A percentile compares a stretch with the other conserved stretches of the same genome.
phyloP scores from a whole-genome alignment of 164 flowering plant species.

The Tinospora cordifolia region DNA sequence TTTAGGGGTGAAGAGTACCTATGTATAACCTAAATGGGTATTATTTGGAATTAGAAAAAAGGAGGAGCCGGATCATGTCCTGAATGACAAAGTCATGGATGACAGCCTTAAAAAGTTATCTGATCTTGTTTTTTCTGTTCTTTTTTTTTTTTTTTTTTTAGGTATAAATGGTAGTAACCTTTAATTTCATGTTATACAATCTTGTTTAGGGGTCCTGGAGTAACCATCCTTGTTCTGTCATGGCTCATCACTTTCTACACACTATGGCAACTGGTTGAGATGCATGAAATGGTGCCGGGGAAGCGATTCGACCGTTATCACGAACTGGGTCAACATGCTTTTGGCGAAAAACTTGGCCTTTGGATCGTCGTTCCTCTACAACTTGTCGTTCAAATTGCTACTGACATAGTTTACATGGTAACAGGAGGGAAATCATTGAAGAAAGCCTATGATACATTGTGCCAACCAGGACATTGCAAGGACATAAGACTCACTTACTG shows the following conservation, averaged over 20 bases:
- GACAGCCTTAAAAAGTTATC: too few relatives aligned
- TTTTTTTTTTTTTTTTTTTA: too few relatives aligned
- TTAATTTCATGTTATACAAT: too few relatives aligned
- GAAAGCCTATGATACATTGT: conserved; percentile 35
- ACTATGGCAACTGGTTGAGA: conserved; percentile 54
- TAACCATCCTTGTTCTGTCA: conserved; percentile 29
- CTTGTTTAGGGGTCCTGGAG: conserved; percentile 32
- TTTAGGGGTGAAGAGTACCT: too few relatives aligned
- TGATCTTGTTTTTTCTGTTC: too few relatives aligned
- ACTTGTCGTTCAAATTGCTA: conserved; percentile 47
- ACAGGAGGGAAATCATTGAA: conserved; percentile 57
- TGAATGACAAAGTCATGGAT: too few relatives aligned
- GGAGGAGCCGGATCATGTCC: too few relatives aligned
- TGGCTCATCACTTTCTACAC: conserved; percentile 61
- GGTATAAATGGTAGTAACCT: too few relatives aligned
- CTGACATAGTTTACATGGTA: conserved; percentile 57
- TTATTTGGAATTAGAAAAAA: too few relatives aligned
- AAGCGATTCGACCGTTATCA: conserved; percentile 55
- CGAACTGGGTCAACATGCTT: conserved; percentile 55
- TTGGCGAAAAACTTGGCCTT: conserved; percentile 51
- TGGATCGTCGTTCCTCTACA: conserved; percentile 58
- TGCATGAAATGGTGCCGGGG: conserved; percentile 62
- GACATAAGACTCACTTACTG: conserved; percentile 38
- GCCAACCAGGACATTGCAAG: conserved; percentile 19
- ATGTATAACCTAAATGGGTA: too few relatives aligned